Evolutionary conservation across 2,329 filamentous ascomycete genomes (phyloP).

Genomic region (Chrysoporthe cubensis): DNA sequence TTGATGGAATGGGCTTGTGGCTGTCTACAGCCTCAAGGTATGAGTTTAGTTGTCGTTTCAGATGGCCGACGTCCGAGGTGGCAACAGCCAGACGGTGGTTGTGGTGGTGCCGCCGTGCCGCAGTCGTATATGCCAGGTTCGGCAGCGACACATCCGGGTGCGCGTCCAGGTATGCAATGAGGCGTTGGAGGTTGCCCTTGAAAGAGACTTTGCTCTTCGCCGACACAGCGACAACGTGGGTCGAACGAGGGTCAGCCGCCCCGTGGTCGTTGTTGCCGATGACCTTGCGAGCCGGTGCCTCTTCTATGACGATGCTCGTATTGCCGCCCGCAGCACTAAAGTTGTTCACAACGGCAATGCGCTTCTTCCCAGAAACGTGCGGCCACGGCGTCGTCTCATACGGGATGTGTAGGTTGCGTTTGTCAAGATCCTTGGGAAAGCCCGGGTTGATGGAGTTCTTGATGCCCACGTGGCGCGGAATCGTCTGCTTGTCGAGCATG

Average conservation of each 20-base stretch:
- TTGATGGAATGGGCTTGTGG: conserved; percentile 32
- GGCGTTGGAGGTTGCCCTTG: conserved; percentile 43
- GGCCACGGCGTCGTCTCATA: conserved; percentile 32
- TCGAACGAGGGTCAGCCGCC: conserved; percentile 43
- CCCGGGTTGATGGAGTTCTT: conserved; percentile 44
- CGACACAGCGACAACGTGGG: conserved; percentile 50
- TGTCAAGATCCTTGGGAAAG: conserved; percentile 41
- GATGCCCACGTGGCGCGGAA: conserved; percentile 54
- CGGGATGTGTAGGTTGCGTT: conserved; percentile 42
- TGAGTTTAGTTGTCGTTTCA: conserved; percentile 32
- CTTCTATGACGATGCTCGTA: conserved; percentile 55
- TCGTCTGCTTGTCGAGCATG: conserved; percentile 47
- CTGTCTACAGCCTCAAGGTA: conserved; percentile 28
- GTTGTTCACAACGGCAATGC: conserved; percentile 46
- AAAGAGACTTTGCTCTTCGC: conserved; percentile 48
- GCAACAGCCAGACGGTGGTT: conserved; percentile 36
- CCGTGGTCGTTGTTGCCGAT: not conserved
- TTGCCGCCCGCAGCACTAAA: conserved; percentile 63
- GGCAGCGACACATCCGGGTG: conserved; percentile 44
- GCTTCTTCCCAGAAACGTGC: not conserved
- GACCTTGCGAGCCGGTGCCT: conserved; percentile 40
- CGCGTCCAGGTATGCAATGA: conserved; percentile 44
- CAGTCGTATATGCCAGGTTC: conserved; percentile 58
- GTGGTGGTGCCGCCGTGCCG: conserved; percentile 48
- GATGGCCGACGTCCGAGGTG: conserved; percentile 32